Conservation (phyloP, 371 early-diverging fungal species). For the Synchytrium microbalum region DNA sequence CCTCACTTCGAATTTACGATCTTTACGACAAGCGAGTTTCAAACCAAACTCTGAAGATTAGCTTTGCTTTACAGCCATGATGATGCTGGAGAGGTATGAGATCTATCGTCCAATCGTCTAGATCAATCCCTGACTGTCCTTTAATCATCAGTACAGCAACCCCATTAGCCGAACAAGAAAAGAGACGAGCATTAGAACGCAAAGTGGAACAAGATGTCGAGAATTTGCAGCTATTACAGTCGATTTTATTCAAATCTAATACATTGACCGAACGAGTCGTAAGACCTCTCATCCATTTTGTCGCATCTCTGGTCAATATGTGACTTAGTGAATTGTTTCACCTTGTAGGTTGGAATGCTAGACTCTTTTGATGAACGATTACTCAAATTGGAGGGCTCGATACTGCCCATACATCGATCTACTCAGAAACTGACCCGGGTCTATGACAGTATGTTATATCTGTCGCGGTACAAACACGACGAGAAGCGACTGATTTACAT, state of each 20-base stretch:
- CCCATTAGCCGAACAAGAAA: background rate
- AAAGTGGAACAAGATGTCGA: constrained; percentile 29
- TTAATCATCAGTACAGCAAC: no score
- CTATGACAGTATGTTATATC: constrained; percentile 55
- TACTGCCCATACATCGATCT: constrained; percentile 75
- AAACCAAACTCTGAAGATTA: no score
- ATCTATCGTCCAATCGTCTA: no score
- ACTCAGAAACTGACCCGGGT: constrained; percentile 75
- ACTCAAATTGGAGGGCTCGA: constrained; percentile 67
- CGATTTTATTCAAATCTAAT: constrained; percentile 25
- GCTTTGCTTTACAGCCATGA: no score
- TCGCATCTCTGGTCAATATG: background rate
- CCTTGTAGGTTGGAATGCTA: constrained; percentile 40
- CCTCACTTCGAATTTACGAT: no score
- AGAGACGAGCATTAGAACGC: background rate
- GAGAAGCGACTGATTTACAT: constrained; percentile 4
- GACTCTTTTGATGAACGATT: constrained; percentile 76
- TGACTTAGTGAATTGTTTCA: background rate
- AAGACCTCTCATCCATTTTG: background rate
- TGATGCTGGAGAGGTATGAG: no score
- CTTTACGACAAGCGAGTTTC: no score
- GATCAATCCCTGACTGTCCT: no score
- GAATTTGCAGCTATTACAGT: constrained; percentile 28
- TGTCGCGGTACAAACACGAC: background rate
- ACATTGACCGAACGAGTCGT: constrained; percentile 31